Evolutionary conservation across 164 flowering plant species (phyloP), one percentile per base, ranked within the genome.

Genomic region (Euptelea pleiosperma): DNA sequence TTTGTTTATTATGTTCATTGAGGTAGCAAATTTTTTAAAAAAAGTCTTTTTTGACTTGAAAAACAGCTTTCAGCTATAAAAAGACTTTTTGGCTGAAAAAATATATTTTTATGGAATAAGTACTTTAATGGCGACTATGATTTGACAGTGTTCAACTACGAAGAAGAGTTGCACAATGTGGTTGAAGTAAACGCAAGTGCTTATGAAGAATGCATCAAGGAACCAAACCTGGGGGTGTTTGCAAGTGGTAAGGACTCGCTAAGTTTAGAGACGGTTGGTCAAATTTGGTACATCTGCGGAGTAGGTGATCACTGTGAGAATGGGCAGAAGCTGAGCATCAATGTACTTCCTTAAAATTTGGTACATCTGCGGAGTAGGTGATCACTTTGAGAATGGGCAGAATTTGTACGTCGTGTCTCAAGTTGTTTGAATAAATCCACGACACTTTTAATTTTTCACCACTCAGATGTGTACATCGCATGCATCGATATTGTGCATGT

Each of bases 371-470:
- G 68, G 65, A 57, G 61, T 69, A 8, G 53, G 25, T 18, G 55
- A 73, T 31, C 76, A 73, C 60, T 64, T 70, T 44, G 56, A 58
- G 48, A 60, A 65, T 48, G 64, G 72, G 47, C 72, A 60, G 62
- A 68, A 64, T n/a, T n/a, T n/a, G n/a, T n/a, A n/a, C n/a, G n/a
- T n/a, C n/a, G n/a, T n/a, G n/a, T n/a, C n/a, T n/a, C n/a, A n/a
- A n/a, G n/a, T n/a, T n/a, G n/a, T n/a, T n/a, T n/a, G n/a, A n/a
- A n/a, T n/a, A n/a, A n/a, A n/a, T n/a, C n/a, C n/a, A n/a, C n/a
- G n/a, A n/a, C n/a, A n/a, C n/a, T n/a, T n/a, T n/a, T n/a, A n/a
- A n/a, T n/a, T n/a, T n/a, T n/a, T n/a, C n/a, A n/a, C n/a, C n/a
- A n/a, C n/a, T n/a, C n/a, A n/a, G n/a, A n/a, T n/a, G n/a, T n/a